Conservation (phyloP, 2,329 filamentous ascomycete species). For the Fusarium sp. region DNA sequence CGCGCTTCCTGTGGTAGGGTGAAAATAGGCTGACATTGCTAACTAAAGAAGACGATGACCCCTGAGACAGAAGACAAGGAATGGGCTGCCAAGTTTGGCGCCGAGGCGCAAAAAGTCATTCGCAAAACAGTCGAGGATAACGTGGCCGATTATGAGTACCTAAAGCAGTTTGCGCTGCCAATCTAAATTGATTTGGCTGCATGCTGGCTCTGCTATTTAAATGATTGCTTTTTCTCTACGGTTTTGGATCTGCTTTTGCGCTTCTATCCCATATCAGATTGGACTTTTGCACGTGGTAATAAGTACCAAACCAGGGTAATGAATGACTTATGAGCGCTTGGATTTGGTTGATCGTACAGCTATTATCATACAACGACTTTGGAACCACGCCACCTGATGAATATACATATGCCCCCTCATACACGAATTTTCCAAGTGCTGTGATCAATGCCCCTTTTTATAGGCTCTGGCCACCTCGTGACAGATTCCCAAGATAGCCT, state of each 20-base stretch:
- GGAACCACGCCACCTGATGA: constrained; percentile 42
- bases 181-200: constrained; percentile 25
- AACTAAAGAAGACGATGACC: constrained; percentile 69
- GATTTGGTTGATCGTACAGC: constrained; percentile 48
- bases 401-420: constrained; percentile 39
- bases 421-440: constrained; percentile 22
- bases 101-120: constrained; percentile 78
- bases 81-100: constrained; percentile 81
- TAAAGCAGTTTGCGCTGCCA: constrained; percentile 73
- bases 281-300: constrained; percentile 21
- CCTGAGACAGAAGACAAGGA: constrained; percentile 76
- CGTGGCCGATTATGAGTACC: constrained; percentile 81
- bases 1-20: constrained; percentile 43
- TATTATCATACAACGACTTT: constrained; percentile 50
- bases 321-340: constrained; percentile 41
- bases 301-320: constrained; percentile 15
- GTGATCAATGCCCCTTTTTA: constrained; percentile 7
- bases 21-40: constrained; percentile 39
- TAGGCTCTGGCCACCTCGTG: constrained; percentile 1
- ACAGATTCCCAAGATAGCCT: constrained; percentile 2
- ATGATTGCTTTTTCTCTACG: constrained; percentile 17
- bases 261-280: constrained; percentile 28
- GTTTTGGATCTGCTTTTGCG: constrained; percentile 13
- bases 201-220: constrained; percentile 15
- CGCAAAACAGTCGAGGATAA: constrained; percentile 79